phyloP scores from a whole-genome alignment of 805 yeast species.

The Candida sphagnicola region DNA sequence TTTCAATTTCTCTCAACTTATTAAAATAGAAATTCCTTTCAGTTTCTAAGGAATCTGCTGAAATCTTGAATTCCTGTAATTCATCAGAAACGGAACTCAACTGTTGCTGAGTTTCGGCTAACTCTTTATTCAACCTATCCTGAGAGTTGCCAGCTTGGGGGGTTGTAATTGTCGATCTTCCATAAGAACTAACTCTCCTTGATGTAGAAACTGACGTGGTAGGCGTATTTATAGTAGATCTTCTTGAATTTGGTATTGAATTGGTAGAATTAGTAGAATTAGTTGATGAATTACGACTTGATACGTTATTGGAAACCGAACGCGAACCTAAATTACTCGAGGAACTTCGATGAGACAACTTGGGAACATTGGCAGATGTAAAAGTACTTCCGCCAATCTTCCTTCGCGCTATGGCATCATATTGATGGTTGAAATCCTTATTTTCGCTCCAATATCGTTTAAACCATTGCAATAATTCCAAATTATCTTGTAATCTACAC shows the following conservation, averaged over 20 bases:
- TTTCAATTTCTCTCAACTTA: conserved; percentile 85
- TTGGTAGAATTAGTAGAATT: not conserved
- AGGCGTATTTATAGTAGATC: conserved; percentile 8
- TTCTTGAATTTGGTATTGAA: conserved; percentile 4
- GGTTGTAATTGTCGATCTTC: conserved; percentile 6
- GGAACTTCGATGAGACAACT: not conserved
- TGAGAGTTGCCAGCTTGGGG: conserved; percentile 4
- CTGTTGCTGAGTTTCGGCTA: conserved; percentile 41
- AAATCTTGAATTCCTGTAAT: conserved; percentile 50
- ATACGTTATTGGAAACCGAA: not conserved
- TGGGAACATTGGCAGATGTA: not conserved
- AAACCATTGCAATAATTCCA: conserved; percentile 93
- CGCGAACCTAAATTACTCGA: not conserved
- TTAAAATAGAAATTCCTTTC: conserved; percentile 90
- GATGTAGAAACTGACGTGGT: conserved; percentile 11
- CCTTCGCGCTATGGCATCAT: conserved; percentile 55
- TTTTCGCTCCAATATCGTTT: conserved; percentile 77
- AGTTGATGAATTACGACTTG: not conserved
- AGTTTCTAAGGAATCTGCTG: conserved; percentile 64
- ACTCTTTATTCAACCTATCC: conserved; percentile 23
- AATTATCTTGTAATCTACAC: conserved; percentile 89
- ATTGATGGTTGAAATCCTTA: conserved; percentile 55
- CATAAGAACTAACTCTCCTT: conserved; percentile 15
- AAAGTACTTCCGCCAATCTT: conserved; percentile 4
- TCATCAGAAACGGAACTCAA: conserved; percentile 46